These are phyloP conservation scores for Microbotryum silenes-acaulis DNA, from an alignment of 1,284 basidiomycete genomes.

Conservation along the genomic window DNA sequence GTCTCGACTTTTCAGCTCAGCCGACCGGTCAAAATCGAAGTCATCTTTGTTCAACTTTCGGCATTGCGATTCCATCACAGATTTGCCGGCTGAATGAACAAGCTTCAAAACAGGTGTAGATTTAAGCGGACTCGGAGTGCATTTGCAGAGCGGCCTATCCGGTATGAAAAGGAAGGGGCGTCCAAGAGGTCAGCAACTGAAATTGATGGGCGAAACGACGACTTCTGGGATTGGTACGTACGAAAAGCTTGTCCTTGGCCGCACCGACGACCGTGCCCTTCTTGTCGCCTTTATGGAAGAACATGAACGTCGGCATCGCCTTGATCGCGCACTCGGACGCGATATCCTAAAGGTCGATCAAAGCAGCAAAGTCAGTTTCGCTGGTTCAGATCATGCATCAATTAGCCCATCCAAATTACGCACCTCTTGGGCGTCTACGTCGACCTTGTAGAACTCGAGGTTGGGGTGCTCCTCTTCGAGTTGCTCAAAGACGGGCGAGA, in stretches of 20 bases:
- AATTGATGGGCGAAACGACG: constrained; percentile 37
- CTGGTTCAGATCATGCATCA: constrained; percentile 39
- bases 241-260: constrained; percentile 47
- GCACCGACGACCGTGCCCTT: constrained; percentile 59
- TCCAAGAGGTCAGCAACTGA: constrained; percentile 56
- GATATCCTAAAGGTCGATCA: constrained; percentile 39
- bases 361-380: background rate
- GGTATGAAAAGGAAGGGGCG: too few relatives aligned
- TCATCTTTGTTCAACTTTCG: too few relatives aligned
- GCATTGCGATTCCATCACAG: too few relatives aligned
- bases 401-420: constrained; percentile 36
- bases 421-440: constrained; percentile 56
- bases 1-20: too few relatives aligned
- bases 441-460: constrained; percentile 72
- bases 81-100: too few relatives aligned
- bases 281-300: constrained; percentile 61
- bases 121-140: too few relatives aligned
- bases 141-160: too few relatives aligned
- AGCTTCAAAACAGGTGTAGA: too few relatives aligned
- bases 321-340: constrained; percentile 62
- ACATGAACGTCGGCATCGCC: constrained; percentile 72
- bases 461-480: constrained; percentile 47
- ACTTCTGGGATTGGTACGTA: constrained; percentile 55
- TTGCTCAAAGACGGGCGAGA: constrained; percentile 70
- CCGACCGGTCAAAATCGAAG: too few relatives aligned